Evolutionary conservation across 345 rosid genomes (phyloP).

Genomic region (Linum lewisii): DNA sequence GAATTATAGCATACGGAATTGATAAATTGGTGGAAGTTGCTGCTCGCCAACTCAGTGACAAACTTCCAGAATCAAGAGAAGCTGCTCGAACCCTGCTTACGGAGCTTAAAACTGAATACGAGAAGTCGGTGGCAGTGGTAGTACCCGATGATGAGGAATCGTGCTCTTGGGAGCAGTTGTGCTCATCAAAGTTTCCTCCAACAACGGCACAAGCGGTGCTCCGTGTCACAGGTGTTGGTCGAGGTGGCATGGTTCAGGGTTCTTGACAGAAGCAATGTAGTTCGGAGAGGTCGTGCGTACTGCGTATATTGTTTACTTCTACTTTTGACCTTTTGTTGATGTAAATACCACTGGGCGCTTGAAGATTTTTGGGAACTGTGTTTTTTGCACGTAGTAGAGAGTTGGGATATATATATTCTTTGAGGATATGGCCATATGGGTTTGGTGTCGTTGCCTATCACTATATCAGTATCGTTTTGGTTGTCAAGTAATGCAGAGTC

Average conservation of each 20-base stretch:
- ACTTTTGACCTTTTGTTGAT: conserved; percentile 17
- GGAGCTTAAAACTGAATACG: conserved; percentile 66
- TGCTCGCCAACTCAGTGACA: conserved; percentile 85
- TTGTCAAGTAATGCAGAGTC: too few relatives aligned
- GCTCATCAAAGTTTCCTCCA: conserved; percentile 71
- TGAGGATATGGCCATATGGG: conserved; percentile 13
- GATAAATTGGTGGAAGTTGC: conserved; percentile 73
- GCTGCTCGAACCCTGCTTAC: conserved; percentile 80
- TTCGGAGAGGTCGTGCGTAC: not conserved
- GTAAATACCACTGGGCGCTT: conserved; percentile 31
- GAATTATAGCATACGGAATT: conserved; percentile 70
- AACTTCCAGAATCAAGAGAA: conserved; percentile 92
- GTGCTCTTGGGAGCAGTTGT: conserved; percentile 70
- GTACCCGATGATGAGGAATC: conserved; percentile 36
- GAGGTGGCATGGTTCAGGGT: conserved; percentile 47
- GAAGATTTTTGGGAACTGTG: conserved; percentile 14
- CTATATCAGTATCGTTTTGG: not conserved
- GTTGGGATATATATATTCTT: conserved; percentile 22
- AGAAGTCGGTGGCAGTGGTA: conserved; percentile 44
- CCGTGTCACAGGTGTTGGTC: conserved; percentile 61
- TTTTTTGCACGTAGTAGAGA: conserved; percentile 21
- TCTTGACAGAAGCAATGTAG: conserved; percentile 25
- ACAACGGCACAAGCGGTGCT: conserved; percentile 85
- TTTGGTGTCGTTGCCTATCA: conserved; percentile 5
- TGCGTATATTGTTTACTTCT: conserved; percentile 3